Conservation (phyloP, 2,329 filamentous ascomycete species). For the Hypoxylon sp. region DNA sequence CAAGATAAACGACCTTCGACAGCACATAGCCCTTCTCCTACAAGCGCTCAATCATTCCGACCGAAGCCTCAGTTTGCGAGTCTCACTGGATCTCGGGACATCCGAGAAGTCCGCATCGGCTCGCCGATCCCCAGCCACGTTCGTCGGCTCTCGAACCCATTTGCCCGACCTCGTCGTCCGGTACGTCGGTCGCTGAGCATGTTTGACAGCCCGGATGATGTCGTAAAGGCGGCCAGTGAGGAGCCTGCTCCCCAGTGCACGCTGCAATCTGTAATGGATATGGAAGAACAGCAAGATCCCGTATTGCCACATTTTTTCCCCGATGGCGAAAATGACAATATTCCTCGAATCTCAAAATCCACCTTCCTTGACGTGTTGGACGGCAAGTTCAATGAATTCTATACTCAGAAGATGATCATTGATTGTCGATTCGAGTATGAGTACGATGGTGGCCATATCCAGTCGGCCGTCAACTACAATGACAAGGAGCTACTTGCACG, state of each 20-base stretch:
- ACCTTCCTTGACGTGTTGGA: slow-evolving; percentile 91
- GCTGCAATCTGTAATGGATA: slow-evolving; percentile 83
- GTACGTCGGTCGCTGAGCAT: slow-evolving; percentile 95
- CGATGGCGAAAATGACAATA: slow-evolving; percentile 83
- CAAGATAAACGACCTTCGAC: slow-evolving; percentile 74
- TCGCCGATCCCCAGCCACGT: slow-evolving; percentile 79
- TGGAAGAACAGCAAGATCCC: slow-evolving; percentile 80
- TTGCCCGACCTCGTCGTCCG: slow-evolving; percentile 84
- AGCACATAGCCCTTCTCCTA: slow-evolving; percentile 69
- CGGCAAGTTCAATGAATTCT: slow-evolving; percentile 81
- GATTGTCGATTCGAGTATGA: slow-evolving; percentile 99
- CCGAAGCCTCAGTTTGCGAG: slow-evolving; percentile 74
- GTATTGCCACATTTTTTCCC: slow-evolving; percentile 86
- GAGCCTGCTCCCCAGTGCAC: slow-evolving; percentile 65
- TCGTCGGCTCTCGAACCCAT: slow-evolving; percentile 78
- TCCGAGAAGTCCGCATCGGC: slow-evolving; percentile 72
- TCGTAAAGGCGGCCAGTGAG: slow-evolving; percentile 83
- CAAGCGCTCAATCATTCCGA: slow-evolving; percentile 67
- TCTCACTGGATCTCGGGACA: slow-evolving; percentile 63
- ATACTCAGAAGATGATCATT: slow-evolving; percentile 86
- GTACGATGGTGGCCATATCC: slow-evolving; percentile 95
- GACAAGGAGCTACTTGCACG: slow-evolving; percentile 89
- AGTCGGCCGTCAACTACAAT: slow-evolving; percentile 94
- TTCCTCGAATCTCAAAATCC: slow-evolving; percentile 86
- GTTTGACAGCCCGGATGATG: slow-evolving; percentile 92